Evolutionary conservation across 495 filamentous ascomycete genomes (phyloP), one percentile per base, ranked within the genome.

Genomic region (Neurospora sp.): DNA sequence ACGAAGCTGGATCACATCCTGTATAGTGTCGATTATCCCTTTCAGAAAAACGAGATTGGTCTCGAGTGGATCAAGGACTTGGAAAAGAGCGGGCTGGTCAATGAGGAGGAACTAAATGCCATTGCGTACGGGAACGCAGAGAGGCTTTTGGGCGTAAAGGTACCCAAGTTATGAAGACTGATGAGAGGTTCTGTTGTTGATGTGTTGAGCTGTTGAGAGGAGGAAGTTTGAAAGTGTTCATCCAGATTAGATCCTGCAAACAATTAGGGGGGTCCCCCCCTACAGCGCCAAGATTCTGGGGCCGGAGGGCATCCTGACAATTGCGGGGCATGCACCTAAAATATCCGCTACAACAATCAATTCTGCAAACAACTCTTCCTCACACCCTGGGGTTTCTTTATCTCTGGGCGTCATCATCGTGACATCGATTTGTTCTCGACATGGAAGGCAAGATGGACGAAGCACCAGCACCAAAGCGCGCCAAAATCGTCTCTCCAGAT

Each of bases 21-120:
- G 79, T 91, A 85, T 73, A 87, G 84, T 69, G 86, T 89, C 16
- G 88, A 89, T 71, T 90, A 89, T 77, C 89, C 88, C 1, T 91
- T 88, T 71, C 81, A 78, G 31, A 83, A 81, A 76, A 81, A 85
- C 73, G 82, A 82, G 39, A 73, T 81, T 1, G 83, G 83, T 0
- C 74, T 82, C 71, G 79, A 76, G 20, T 88, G 83, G 75, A 77
- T 90, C 39, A 74, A 81, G 74, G 83, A 87, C 75, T 74, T 89
- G 65, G 80, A 83, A 76, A 73, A 78, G 75, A 88, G 87, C 72
- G 86, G 85, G 11, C 75, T 88, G 74, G 80, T 90, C 31, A 81
- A 71, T 8, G 78, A 81, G 72, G 84, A 88, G 72, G 83, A 88
- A 68, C 80, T 87, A 76, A 81, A 87, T 73, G 80, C 76, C 39